Evolutionary conservation across 768 basidiomycete genomes (phyloP), one percentile per base, ranked within the genome.

Genomic region (Termitomyces sp.): DNA sequence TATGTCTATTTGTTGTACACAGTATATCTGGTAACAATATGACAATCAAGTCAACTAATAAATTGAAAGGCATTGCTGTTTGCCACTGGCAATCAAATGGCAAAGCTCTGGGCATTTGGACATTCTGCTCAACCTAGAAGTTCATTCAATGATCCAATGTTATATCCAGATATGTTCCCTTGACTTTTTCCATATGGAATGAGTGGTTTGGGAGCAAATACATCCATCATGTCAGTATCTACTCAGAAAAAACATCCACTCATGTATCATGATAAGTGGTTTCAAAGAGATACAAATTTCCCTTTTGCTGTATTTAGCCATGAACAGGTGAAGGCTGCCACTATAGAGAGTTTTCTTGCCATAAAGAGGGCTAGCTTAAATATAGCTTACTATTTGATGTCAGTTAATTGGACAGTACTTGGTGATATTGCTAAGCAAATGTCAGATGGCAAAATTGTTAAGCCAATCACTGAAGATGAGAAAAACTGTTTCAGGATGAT

Each of bases 171-270:
- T 7, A 76, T 79, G 72, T 79, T 77, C 66, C 78, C 76, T 0
- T 79, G 77, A 74, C 63, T 80, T 0, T 80, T 74, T 65, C 78
- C 77, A 0, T 79, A 77, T 66, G 74, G 78, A 0, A 37, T 67
- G 20, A 72, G 72, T 3, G 66, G 69, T 3, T 10, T 34, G 2
- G 52, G 52, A 0, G 57, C 70, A n/a, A 69, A 66, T 11, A 56
- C 20, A 34, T 49, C 51, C 10, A 42, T 11, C n/a, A 34, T 75
- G 11, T 62, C 64, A 2, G 67, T 67, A 11, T 20, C 46, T 5
- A 36, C 20, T 11, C 72, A 73, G 36, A 73, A 72, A 31, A 42
- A 62, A 46, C 59, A 66, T 11, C 55, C 73, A 1, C 59, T 80
- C 0, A 66, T 75, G 69, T 80, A 77, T 60, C 70, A 75, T 60